Evolutionary conservation across 345 rosid genomes (phyloP).

Genomic region (Cardiospermum halicacabum): DNA sequence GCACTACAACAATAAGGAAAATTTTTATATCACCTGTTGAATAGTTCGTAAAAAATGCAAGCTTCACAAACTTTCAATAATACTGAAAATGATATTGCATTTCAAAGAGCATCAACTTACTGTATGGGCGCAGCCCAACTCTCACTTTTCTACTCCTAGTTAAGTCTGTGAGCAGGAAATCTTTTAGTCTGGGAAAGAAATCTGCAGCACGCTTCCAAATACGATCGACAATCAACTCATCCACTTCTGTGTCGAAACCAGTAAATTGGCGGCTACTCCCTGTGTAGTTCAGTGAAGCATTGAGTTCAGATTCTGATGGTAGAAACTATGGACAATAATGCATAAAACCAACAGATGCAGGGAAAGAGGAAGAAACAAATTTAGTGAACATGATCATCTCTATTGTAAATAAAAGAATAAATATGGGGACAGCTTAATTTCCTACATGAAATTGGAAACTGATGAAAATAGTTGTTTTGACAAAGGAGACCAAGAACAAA

Average conservation of each 20-base stretch:
- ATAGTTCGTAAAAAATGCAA: not conserved
- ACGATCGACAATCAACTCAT: constrained; percentile 44
- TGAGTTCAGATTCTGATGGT: not conserved
- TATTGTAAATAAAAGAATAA: not conserved
- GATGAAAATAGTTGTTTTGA: not conserved
- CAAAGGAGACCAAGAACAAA: not conserved
- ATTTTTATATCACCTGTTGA: not conserved
- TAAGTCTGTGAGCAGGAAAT: constrained; percentile 37
- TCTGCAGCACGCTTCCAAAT: constrained; percentile 79
- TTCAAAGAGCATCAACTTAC: constrained; percentile 42
- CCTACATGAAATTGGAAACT: not conserved
- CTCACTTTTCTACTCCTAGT: constrained; percentile 62
- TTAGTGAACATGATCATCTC: not conserved
- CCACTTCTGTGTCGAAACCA: constrained; percentile 65
- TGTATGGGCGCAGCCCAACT: constrained; percentile 90
- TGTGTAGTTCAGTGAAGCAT: constrained; percentile 18
- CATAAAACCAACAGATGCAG: not conserved
- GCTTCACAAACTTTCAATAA: not conserved
- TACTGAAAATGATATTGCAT: not conserved
- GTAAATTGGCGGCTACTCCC: constrained; percentile 95
- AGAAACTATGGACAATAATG: not conserved
- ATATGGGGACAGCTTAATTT: not conserved
- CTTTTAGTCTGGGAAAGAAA: constrained; percentile 71
- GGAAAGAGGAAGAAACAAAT: not conserved
- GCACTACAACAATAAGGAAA: constrained; percentile 56